Evolutionary conservation across 1,284 basidiomycete species (phyloP).

Genomic region (Cystobasidium sp.): DNA sequence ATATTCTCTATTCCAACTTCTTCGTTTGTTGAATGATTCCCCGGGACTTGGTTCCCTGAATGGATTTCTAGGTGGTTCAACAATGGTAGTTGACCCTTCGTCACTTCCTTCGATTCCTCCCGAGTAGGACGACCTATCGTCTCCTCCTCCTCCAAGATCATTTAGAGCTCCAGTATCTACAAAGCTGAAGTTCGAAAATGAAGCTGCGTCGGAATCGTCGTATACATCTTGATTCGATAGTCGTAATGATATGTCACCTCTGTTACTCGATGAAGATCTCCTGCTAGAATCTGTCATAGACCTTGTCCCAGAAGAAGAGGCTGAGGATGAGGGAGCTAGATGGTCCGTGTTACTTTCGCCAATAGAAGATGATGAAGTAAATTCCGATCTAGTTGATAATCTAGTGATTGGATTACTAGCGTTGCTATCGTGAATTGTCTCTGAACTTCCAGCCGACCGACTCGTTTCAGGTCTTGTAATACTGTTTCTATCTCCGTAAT

Average conservation of each 20-base stretch:
- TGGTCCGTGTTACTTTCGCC: not conserved
- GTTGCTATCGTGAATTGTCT: slow-evolving; percentile 1
- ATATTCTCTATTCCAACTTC: slow-evolving; percentile 10
- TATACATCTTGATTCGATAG: slow-evolving; percentile 12
- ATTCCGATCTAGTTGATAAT: slow-evolving; percentile 25
- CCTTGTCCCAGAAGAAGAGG: not conserved
- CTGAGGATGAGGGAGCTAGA: slow-evolving; percentile 2
- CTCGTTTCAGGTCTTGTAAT: not conserved
- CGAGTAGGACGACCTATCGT: not conserved
- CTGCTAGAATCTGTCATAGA: not conserved
- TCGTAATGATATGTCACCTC: slow-evolving; percentile 19
- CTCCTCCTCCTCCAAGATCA: not conserved
- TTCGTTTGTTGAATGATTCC: not conserved
- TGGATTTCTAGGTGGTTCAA: not conserved
- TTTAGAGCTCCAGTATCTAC: slow-evolving; percentile 13
- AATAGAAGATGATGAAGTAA: not conserved
- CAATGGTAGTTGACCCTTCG: not conserved
- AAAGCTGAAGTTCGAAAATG: slow-evolving; percentile 29
- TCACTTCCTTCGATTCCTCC: not conserved
- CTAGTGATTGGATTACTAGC: slow-evolving; percentile 22
- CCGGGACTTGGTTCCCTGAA: slow-evolving; percentile 7
- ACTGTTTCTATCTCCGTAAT: slow-evolving; percentile 17
- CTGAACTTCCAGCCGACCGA: slow-evolving; percentile 19
- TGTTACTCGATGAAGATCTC: slow-evolving; percentile 21
- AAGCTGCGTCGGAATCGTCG: slow-evolving; percentile 27